phyloP scores from a whole-genome alignment of 1,284 basidiomycete genomes.

The Ustilago hordei region DNA sequence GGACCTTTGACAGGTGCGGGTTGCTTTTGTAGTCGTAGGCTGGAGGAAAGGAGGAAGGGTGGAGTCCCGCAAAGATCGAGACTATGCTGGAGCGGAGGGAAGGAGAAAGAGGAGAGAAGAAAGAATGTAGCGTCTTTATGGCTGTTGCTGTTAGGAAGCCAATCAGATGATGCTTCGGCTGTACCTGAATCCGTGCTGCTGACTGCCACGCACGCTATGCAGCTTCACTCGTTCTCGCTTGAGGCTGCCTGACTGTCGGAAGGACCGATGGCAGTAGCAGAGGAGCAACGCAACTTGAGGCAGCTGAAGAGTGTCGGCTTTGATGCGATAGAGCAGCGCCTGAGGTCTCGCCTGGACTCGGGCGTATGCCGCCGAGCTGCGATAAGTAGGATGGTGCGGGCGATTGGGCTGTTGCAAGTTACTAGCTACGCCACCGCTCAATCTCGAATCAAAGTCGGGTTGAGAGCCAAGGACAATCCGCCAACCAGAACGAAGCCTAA shows the following conservation, averaged over 20 bases:
- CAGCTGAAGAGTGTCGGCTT: too few species aligned
- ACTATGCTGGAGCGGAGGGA: not conserved
- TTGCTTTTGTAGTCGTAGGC: constrained; percentile 1
- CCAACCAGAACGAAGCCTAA: not conserved
- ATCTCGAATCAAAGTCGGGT: not conserved
- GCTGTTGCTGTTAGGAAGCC: not conserved
- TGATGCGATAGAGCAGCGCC: too few species aligned
- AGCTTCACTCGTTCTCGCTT: constrained; percentile 5
- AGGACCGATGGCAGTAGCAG: not conserved
- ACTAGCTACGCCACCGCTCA: not conserved
- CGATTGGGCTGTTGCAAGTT: not conserved
- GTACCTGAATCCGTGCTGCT: constrained; percentile 4
- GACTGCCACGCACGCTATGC: constrained; percentile 8
- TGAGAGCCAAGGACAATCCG: not conserved
- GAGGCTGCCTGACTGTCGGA: not conserved
- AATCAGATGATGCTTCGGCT: not conserved
- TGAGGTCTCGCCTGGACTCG: too few species aligned
- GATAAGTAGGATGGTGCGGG: not conserved
- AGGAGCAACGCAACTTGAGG: too few species aligned
- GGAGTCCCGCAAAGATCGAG: constrained; percentile 3
- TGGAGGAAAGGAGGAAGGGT: not conserved
- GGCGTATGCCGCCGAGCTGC: not conserved
- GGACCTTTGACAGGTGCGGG: not conserved
- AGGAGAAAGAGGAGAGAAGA: not conserved
- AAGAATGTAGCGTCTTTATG: constrained; percentile 1